phyloP scores from a whole-genome alignment of 208 protist species.

The Lotmaria passim region DNA sequence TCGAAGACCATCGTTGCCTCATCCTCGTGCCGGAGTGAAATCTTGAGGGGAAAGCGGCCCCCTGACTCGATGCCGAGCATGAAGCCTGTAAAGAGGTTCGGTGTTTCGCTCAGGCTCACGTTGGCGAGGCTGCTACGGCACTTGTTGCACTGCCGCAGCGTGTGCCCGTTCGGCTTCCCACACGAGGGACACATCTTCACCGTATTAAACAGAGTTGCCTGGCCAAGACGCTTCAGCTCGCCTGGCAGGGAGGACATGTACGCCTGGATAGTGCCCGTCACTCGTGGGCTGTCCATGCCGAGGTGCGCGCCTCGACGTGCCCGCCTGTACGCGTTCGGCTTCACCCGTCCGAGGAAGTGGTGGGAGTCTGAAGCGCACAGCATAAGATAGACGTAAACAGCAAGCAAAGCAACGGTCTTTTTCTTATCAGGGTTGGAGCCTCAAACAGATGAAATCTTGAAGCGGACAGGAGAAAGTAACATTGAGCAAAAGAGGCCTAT shows the following conservation, averaged over 20 bases:
- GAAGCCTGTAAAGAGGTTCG: conserved; percentile 70
- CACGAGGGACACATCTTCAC: conserved; percentile 62
- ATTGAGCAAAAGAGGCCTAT: no score
- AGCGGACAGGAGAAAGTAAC: no score
- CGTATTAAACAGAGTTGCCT: conserved; percentile 34
- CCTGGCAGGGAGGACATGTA: conserved; percentile 16
- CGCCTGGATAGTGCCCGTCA: conserved; percentile 28
- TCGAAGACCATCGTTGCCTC: conserved; percentile 56
- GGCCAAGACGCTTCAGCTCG: neutral
- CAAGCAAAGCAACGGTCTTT: no score
- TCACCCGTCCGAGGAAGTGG: conserved; percentile 35
- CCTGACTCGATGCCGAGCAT: conserved; percentile 51
- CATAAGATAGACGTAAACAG: no score
- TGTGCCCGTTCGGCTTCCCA: conserved; percentile 65
- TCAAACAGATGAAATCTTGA: no score
- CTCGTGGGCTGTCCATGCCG: conserved; percentile 1
- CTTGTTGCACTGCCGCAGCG: conserved; percentile 55
- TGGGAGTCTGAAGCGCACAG: conserved; percentile 1
- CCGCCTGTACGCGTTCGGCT: conserved; percentile 19
- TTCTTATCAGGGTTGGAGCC: no score
- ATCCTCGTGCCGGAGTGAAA: conserved; percentile 53
- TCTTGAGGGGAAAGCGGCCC: conserved; percentile 34
- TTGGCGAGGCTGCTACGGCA: conserved; percentile 37
- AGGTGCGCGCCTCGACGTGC: conserved; percentile 12
- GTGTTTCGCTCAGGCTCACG: conserved; percentile 41